Evolutionary conservation across 192 early-diverging fungal species (phyloP).

Genomic region (Coemansia sp.): DNA sequence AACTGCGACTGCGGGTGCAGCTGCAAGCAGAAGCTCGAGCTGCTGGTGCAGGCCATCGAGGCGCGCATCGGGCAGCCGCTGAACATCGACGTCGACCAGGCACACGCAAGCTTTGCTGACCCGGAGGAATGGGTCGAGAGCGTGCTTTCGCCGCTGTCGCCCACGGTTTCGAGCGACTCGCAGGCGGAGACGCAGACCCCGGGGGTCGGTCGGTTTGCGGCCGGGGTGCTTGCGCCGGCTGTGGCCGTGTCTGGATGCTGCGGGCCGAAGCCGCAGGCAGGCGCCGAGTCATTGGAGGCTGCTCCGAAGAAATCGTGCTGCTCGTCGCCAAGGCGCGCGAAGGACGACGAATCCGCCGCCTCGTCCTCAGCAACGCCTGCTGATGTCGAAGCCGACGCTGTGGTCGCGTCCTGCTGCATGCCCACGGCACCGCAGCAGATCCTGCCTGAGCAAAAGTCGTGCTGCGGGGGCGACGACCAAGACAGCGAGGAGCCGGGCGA

Average conservation of each 20-base stretch:
- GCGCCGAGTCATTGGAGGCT: neutral
- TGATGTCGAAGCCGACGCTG: neutral
- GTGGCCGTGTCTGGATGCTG: neutral
- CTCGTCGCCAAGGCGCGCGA: neutral
- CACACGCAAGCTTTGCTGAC: neutral
- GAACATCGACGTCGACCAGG: constrained; percentile 10
- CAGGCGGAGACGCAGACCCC: neutral
- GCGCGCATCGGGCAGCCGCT: constrained; percentile 31
- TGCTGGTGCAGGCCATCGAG: constrained; percentile 44
- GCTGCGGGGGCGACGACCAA: constrained; percentile 15
- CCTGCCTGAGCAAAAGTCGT: constrained; percentile 19
- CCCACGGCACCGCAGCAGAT: constrained; percentile 27
- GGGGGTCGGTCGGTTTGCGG: neutral
- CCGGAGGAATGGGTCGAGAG: constrained; percentile 29
- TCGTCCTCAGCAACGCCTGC: neutral
- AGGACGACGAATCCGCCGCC: neutral
- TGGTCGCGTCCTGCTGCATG: constrained; percentile 17
- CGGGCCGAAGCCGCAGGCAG: neutral
- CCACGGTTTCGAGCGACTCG: neutral
- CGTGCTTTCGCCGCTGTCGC: constrained; percentile 29
- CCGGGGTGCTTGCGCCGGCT: neutral
- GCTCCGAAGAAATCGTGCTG: neutral
- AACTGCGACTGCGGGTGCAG: constrained; percentile 53
- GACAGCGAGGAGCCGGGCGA: neutral
- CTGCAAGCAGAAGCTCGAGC: constrained; percentile 39